Evolutionary conservation across 208 protist genomes (phyloP).

Genomic region (Zelonia costaricensis): DNA sequence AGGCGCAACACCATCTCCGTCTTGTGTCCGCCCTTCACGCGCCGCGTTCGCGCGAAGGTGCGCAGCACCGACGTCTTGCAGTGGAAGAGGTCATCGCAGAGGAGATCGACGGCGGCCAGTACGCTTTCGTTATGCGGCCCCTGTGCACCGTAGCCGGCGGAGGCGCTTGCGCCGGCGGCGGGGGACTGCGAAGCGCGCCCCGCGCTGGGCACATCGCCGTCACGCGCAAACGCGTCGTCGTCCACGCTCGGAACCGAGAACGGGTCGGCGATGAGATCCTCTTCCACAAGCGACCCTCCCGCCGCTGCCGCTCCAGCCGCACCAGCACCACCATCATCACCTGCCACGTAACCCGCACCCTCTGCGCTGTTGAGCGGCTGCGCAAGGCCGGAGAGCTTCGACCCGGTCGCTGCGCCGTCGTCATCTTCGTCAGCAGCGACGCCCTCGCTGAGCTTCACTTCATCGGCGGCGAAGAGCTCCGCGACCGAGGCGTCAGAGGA

Average conservation of each 20-base stretch:
- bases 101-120: conserved; percentile 71
- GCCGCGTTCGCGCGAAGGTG: conserved; percentile 72
- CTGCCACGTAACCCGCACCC: too few species aligned
- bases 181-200: background rate
- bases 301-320: too few species aligned
- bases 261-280: conserved; percentile 13
- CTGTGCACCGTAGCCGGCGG: background rate
- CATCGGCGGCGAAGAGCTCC: conserved; percentile 18
- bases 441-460: background rate
- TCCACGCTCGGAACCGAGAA: conserved; percentile 38
- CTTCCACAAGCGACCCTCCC: too few species aligned
- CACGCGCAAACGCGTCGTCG: conserved; percentile 29
- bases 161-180: background rate
- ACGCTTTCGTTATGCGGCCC: conserved; percentile 47
- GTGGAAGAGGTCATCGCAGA: conserved; percentile 89
- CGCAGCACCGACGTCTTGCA: conserved; percentile 85
- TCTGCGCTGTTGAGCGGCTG: too few species aligned
- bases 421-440: too few species aligned
- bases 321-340: too few species aligned
- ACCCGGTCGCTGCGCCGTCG: too few species aligned
- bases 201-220: conserved; percentile 32
- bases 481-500: conserved; percentile 3
- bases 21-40: conserved; percentile 47
- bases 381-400: too few species aligned
- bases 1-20: conserved; percentile 77